phyloP scores from a whole-genome alignment of 2,329 filamentous ascomycete genomes.

The Pestalotiopsis sp. region DNA sequence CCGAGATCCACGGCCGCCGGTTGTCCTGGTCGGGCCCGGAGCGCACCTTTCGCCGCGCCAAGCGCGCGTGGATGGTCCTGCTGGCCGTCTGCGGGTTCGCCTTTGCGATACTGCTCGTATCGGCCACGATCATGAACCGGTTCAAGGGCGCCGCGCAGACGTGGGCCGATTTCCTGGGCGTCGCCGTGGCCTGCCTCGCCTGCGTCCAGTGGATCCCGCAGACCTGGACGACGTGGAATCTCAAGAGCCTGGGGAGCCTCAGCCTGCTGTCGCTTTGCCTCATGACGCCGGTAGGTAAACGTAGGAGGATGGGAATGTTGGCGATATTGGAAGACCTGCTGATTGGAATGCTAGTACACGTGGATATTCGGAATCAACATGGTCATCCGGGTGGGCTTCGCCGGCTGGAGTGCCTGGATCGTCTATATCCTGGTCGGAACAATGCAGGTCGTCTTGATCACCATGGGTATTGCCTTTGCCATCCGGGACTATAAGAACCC shows the following conservation, averaged over 20 bases:
- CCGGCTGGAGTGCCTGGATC: slow-evolving; percentile 23
- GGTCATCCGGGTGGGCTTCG: slow-evolving; percentile 19
- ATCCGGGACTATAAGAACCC: slow-evolving; percentile 16
- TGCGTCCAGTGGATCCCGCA: slow-evolving; percentile 25
- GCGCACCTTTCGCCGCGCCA: slow-evolving; percentile 28
- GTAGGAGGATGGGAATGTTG: not conserved
- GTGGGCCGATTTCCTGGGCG: slow-evolving; percentile 22
- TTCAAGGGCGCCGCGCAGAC: slow-evolving; percentile 19
- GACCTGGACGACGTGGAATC: slow-evolving; percentile 18
- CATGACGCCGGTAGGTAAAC: slow-evolving; percentile 15
- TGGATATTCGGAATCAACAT: slow-evolving; percentile 27
- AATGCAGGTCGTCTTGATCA: slow-evolving; percentile 23
- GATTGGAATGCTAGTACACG: slow-evolving; percentile 19
- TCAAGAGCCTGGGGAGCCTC: slow-evolving; percentile 21
- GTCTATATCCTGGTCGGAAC: slow-evolving; percentile 23
- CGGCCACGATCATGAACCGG: slow-evolving; percentile 18
- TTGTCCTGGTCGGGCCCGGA: slow-evolving; percentile 27
- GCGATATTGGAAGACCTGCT: not conserved
- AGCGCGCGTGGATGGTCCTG: slow-evolving; percentile 25
- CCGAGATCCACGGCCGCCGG: slow-evolving; percentile 25
- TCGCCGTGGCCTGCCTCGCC: slow-evolving; percentile 21
- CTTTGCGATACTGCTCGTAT: slow-evolving; percentile 18
- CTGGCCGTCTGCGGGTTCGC: slow-evolving; percentile 20
- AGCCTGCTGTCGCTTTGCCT: slow-evolving; percentile 18
- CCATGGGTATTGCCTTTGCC: slow-evolving; percentile 19